These are phyloP conservation scores for Lactarius pseudohatsudake DNA, from an alignment of 768 basidiomycete genomes.

Conservation along the genomic window DNA sequence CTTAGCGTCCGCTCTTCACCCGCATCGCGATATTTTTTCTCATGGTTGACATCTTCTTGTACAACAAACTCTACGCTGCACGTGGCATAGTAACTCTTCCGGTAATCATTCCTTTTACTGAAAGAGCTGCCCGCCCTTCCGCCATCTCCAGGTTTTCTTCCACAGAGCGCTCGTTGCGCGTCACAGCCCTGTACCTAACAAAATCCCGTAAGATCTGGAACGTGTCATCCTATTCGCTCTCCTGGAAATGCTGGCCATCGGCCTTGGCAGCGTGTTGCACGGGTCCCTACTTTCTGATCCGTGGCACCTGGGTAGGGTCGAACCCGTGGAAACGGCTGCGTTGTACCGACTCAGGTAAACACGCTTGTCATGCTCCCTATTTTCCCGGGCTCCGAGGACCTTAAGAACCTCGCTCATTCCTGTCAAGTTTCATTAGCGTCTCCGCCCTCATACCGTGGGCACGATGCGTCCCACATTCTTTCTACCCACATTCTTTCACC, in stretches of 20 bases:
- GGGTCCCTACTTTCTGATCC: slow-evolving; percentile 12
- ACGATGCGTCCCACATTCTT: slow-evolving; percentile 22
- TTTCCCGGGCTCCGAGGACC: slow-evolving; percentile 5
- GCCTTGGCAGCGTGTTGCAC: slow-evolving; percentile 2
- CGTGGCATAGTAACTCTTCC: slow-evolving; percentile 7
- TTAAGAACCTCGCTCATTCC: slow-evolving; percentile 16
- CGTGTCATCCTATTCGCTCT: slow-evolving; percentile 8
- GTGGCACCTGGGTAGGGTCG: neutral
- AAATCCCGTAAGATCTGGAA: slow-evolving; percentile 15
- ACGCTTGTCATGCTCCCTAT: slow-evolving; percentile 4
- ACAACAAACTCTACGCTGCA: slow-evolving; percentile 21
- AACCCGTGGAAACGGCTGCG: neutral
- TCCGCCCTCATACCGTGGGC: slow-evolving; percentile 17
- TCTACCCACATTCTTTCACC: slow-evolving; percentile 9
- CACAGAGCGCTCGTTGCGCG: slow-evolving; percentile 1
- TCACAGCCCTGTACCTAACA: slow-evolving; percentile 7
- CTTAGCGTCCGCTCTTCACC: slow-evolving; percentile 19
- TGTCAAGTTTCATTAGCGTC: neutral
- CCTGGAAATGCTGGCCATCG: slow-evolving; percentile 15
- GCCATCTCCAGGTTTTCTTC: slow-evolving; percentile 3
- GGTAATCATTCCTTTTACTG: slow-evolving; percentile 8
- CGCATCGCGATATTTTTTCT: slow-evolving; percentile 20
- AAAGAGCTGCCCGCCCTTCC: slow-evolving; percentile 6
- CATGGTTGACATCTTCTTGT: slow-evolving; percentile 20
- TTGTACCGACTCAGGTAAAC: slow-evolving; percentile 6